Conservation (phyloP, 352 stramenopile genomes). For the Phytophthora sansomeana region DNA sequence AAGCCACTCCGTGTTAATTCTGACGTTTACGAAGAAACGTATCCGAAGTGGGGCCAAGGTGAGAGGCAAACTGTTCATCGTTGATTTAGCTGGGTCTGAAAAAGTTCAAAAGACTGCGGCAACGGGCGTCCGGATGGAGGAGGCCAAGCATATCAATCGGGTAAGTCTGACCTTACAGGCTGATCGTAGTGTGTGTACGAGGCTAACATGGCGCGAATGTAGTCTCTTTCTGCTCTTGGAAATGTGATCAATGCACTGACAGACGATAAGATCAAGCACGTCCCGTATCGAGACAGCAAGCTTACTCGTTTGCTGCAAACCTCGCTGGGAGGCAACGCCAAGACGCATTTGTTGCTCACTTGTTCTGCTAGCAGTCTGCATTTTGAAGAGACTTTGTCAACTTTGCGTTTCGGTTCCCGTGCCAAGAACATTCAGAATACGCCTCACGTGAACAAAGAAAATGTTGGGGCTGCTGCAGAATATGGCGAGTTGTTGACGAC, state of each 20-base stretch:
- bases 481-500: slow-evolving; percentile 50
- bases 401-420: slow-evolving; percentile 90
- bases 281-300: slow-evolving; percentile 91
- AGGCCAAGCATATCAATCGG: slow-evolving; percentile 82
- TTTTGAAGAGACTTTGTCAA: slow-evolving; percentile 83
- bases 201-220: neutral
- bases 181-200: neutral
- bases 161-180: slow-evolving; percentile 21
- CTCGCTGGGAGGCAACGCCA: slow-evolving; percentile 88
- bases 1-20: slow-evolving; percentile 74
- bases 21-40: slow-evolving; percentile 53
- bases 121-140: slow-evolving; percentile 62
- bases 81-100: slow-evolving; percentile 80
- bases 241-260: slow-evolving; percentile 79
- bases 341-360: slow-evolving; percentile 86
- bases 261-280: slow-evolving; percentile 43
- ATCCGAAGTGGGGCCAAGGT: slow-evolving; percentile 10
- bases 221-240: slow-evolving; percentile 76
- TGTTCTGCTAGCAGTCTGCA: slow-evolving; percentile 50
- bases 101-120: slow-evolving; percentile 61
- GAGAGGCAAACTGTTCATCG: slow-evolving; percentile 53
- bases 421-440: slow-evolving; percentile 86
- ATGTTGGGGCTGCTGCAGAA: slow-evolving; percentile 13
- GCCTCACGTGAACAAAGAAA: slow-evolving; percentile 79
- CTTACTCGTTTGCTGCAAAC: slow-evolving; percentile 89